Percentiles rank a stretch among this genome's conserved stretches.
Evolutionary conservation across 257 asterid genomes (phyloP).

Genomic region (Solanum okadae): DNA sequence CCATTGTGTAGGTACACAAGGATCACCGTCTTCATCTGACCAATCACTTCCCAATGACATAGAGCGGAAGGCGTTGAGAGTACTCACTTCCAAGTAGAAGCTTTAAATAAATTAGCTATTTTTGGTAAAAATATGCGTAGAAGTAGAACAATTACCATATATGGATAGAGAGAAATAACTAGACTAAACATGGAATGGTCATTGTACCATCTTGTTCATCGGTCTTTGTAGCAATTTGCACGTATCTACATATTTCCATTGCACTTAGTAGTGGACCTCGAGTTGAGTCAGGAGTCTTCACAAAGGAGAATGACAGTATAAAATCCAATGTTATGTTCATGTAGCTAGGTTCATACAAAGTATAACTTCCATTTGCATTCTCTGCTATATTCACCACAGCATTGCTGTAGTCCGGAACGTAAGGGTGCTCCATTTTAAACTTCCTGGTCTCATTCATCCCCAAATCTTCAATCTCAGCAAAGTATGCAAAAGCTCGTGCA

Average conservation of each 20-base stretch:
- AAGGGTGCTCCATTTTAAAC: slow-evolving; percentile 77
- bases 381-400: slow-evolving; percentile 95
- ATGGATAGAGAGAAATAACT: neutral
- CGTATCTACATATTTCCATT: slow-evolving; percentile 78
- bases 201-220: slow-evolving; percentile 56
- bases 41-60: slow-evolving; percentile 37
- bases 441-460: slow-evolving; percentile 57
- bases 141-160: neutral
- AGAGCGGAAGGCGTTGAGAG: slow-evolving; percentile 43
- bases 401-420: slow-evolving; percentile 68
- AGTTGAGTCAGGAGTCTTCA: slow-evolving; percentile 64
- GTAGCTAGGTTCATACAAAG: slow-evolving; percentile 89
- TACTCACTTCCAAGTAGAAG: slow-evolving; percentile 40
- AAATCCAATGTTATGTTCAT: slow-evolving; percentile 79
- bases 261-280: slow-evolving; percentile 80
- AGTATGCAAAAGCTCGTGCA: slow-evolving; percentile 87
- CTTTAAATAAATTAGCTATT: slow-evolving; percentile 12
- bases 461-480: slow-evolving; percentile 83
- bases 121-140: neutral
- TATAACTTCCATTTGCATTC: slow-evolving; percentile 89
- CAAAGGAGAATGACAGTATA: slow-evolving; percentile 71
- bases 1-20: slow-evolving; percentile 80
- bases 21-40: slow-evolving; percentile 67
- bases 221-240: slow-evolving; percentile 63
- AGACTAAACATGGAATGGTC: neutral